Percentiles rank a stretch among this genome's conserved stretches.
Evolutionary conservation across 192 early-diverging fungal species (phyloP).

Genomic region (Coemansia reversa): DNA sequence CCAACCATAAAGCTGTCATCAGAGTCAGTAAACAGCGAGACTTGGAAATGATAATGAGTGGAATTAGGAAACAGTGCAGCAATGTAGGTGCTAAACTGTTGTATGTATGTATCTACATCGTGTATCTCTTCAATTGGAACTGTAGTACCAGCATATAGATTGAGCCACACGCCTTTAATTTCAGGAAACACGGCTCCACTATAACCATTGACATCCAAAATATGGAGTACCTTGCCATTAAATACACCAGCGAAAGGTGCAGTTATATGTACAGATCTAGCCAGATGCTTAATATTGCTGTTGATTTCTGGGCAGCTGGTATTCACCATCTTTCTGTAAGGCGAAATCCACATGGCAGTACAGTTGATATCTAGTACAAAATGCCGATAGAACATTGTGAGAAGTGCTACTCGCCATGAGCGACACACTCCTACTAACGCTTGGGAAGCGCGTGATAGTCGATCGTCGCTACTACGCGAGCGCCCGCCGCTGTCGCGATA

Average conservation of each 20-base stretch:
- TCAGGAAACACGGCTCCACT: conserved; percentile 24
- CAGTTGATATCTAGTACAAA: conserved; percentile 43
- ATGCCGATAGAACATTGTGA: conserved; percentile 34
- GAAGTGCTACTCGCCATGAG: conserved; percentile 37
- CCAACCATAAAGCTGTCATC: conserved; percentile 53
- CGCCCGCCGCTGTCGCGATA: conserved; percentile 3
- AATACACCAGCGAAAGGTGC: conserved; percentile 42
- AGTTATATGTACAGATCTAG: conserved; percentile 33
- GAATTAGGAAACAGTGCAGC: conserved; percentile 29
- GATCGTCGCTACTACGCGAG: conserved; percentile 18
- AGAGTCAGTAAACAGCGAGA: conserved; percentile 40
- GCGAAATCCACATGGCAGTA: conserved; percentile 28
- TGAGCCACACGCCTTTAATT: conserved; percentile 28
- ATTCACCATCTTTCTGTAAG: conserved; percentile 26
- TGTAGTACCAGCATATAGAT: conserved; percentile 38
- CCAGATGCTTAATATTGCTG: conserved; percentile 28
- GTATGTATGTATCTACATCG: conserved; percentile 16
- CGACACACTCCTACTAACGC: conserved; percentile 34
- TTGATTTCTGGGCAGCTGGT: conserved; percentile 19
- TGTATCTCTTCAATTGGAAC: conserved; percentile 36
- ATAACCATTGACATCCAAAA: conserved; percentile 24
- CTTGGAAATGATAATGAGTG: conserved; percentile 29
- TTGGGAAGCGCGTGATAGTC: conserved; percentile 16
- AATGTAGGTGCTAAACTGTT: conserved; percentile 22
- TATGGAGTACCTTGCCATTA: conserved; percentile 26